Conservation (phyloP, 73 alveolate species). For the Stentor roeselii region DNA sequence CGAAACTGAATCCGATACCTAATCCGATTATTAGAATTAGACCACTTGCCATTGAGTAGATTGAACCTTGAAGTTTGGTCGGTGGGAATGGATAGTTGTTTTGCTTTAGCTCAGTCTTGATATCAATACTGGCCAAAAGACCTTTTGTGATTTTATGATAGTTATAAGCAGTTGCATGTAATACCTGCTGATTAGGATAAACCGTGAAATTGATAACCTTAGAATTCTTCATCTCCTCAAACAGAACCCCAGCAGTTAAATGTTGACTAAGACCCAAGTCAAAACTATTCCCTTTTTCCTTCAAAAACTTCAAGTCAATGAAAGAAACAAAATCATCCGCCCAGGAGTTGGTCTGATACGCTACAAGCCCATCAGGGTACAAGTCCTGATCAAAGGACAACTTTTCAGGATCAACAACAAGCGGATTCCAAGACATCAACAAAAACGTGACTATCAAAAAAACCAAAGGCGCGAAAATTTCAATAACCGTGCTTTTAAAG, state of each 20-base stretch:
- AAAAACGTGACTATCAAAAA: conserved; percentile 70
- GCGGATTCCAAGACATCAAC: background rate
- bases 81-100: background rate
- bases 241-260: conserved; percentile 7
- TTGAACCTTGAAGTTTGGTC: background rate
- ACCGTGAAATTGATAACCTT: too few species aligned
- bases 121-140: too few species aligned
- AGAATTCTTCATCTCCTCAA: conserved; percentile 6
- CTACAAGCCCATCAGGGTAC: background rate
- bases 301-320: background rate
- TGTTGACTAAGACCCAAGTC: background rate
- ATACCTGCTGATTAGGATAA: background rate
- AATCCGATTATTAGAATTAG: conserved; percentile 14
- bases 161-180: background rate
- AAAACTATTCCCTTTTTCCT: background rate
- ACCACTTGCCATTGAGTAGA: background rate
- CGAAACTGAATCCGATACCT: background rate
- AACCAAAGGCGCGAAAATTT: conserved; percentile 77
- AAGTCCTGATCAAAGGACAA: background rate
- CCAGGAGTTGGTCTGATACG: background rate
- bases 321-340: background rate
- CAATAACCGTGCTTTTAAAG: conserved; percentile 68
- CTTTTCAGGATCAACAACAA: background rate
- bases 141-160: background rate
- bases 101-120: too few species aligned